Base-by-base conservation (phyloP, 768 basidiomycete genomes). In the Daedaleopsis sinensis region DNA sequence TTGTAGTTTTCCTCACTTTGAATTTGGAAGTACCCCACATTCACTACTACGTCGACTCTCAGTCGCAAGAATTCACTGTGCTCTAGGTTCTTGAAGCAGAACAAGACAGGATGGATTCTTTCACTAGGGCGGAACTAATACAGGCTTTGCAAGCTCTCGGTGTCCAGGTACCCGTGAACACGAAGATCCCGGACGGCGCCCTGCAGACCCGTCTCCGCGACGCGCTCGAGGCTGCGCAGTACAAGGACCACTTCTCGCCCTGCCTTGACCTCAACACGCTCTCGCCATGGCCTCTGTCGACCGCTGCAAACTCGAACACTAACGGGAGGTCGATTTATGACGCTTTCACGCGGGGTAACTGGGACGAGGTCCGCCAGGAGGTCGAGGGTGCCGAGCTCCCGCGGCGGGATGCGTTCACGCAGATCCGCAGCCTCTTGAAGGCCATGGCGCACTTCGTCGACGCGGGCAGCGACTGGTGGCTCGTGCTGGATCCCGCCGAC, bases 401-500 rank as follows among this genome's bases (percentile, higher is more conserved):
- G 18, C 5, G 39, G 3, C 3, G 18, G 38, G 60, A 66, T 39
- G 23, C 62, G 7, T 60, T 66, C 21, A 47, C 37, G 49, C 50
- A 61, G 13, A 38, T 57, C 2, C 52, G 62, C 6, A 62, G 57
- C 37, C 43, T 51, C n/a, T 16, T 66, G 1, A 52, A 59, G 51
- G 35, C 32, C 24, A 27, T 65, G 11, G 39, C 39, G 39, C 39
- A 42, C 11, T 42, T 42, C 3, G 52, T 44, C n/a, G 52, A 39
- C 27, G 9, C 50, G 1, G 67, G 67, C 6, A 15, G 49, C 32
- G 51, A 3, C 3, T 58, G 58, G 52, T 53, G 58, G 21, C 38
- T 57, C 23, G 49, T 68, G 1, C 61, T 65, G 48, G 67, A 68
- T 38, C 58, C 55, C 1, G 59, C 42, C 2, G n/a, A 47, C 11